Evolutionary conservation across 1,139 yeast genomes (phyloP), one percentile per base, ranked within the genome.

Genomic region (Lodderomyces oxycetoniae): DNA sequence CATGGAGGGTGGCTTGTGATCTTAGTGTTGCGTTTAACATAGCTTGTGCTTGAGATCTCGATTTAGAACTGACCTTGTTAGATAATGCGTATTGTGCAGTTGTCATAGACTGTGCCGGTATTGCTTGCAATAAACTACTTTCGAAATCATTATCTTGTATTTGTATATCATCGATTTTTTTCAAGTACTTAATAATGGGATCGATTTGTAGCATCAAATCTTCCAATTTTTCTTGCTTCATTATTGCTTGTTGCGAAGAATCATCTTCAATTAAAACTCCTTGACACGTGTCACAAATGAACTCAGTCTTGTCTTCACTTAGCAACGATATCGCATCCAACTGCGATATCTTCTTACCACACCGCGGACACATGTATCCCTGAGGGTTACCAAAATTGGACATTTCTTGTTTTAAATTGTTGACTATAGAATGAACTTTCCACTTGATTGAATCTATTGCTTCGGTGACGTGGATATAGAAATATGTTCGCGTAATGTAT

Each of bases 371-470:
- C 33, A 85, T 72, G 53, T 85, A 91, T 1, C 97, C 98, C 50
- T 89, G 95, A 1, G 97, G 95, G 45, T 87, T 91, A 15, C 91
- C 82, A 49, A 82, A 86, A 45, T 76, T 77, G 25, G 68, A 80
- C 65, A 91, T 74, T 52, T 88, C 95, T 44, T 83, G 86, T 53
- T 86, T 86, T 39, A 89, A 68, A 38, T 70, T 60, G 46, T 79
- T 81, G 10, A 87, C 97, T 27, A 93, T 72, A 29, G 85, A 75
- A 54, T 91, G 96, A 41, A 91, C 86, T 53, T 89, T 88, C 97
- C 96, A 93, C 59, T 93, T 91, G 53, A 91, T 79, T 11, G 96
- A 79, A 60, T 91, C 98, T 31, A 93, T 85, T 1, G 97, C 95
- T 53, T 88, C 95, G 2, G 96, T 87, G 53, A 77, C 79, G 51